phyloP scores from a whole-genome alignment of 164 flowering plant genomes.

The Malania oleifera region DNA sequence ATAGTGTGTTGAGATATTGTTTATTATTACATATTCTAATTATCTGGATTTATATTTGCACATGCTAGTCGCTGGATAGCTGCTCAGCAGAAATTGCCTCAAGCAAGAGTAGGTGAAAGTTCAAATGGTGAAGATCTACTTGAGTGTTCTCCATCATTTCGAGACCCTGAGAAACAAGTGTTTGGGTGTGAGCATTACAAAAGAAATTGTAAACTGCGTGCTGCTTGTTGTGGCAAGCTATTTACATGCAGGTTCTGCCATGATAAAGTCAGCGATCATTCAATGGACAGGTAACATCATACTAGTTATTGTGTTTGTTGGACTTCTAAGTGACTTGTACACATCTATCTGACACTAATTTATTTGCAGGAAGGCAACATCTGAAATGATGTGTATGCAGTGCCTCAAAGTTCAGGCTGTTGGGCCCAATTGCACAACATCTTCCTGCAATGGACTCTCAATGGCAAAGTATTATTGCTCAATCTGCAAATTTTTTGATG shows the following conservation, averaged over 20 bases:
- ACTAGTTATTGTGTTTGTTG: background rate
- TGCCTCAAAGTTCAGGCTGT: slow-evolving; percentile 82
- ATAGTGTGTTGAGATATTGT: background rate
- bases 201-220: slow-evolving; percentile 87
- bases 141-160: slow-evolving; percentile 75
- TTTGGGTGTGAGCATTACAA: slow-evolving; percentile 97
- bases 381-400: slow-evolving; percentile 96
- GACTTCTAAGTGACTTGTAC: background rate
- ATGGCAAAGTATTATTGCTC: slow-evolving; percentile 91
- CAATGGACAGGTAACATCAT: slow-evolving; percentile 77
- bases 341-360: slow-evolving; percentile 7
- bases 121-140: slow-evolving; percentile 41
- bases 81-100: slow-evolving; percentile 80
- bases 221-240: slow-evolving; percentile 87
- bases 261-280: slow-evolving; percentile 88
- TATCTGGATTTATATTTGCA: slow-evolving; percentile 11
- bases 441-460: slow-evolving; percentile 68
- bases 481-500: slow-evolving; percentile 95
- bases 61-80: slow-evolving; percentile 86
- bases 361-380: slow-evolving; percentile 62
- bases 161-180: slow-evolving; percentile 60
- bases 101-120: slow-evolving; percentile 40
- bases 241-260: slow-evolving; percentile 90
- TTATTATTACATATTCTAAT: background rate
- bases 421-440: slow-evolving; percentile 75